phyloP scores from a whole-genome alignment of 441 rosid species.

The Eutrema salsugineum region DNA sequence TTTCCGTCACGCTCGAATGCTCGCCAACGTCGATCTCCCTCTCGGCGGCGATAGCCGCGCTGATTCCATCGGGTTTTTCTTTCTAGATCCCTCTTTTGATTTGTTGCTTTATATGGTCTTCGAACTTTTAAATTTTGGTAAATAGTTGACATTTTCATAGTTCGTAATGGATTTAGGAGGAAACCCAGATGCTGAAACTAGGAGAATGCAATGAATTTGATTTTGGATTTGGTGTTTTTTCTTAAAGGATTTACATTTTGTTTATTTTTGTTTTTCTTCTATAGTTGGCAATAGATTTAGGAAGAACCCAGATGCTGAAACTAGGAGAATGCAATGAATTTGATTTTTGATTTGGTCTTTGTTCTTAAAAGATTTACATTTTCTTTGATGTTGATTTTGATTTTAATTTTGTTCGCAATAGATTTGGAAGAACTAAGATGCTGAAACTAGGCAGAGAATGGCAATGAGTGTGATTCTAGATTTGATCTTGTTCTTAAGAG shows the following conservation, averaged over 20 bases:
- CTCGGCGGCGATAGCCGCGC: constrained; percentile 82
- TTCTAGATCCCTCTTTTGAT: neutral
- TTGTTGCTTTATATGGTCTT: neutral
- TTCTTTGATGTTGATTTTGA: too few species aligned
- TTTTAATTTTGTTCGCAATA: too few species aligned
- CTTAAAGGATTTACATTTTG: neutral
- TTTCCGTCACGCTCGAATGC: constrained; percentile 64
- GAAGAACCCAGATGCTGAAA: neutral
- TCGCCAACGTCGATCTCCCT: constrained; percentile 51
- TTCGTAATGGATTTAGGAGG: too few species aligned
- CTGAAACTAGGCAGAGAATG: neutral
- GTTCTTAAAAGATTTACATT: neutral
- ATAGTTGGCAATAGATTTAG: too few species aligned
- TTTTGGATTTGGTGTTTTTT: neutral
- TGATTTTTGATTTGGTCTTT: neutral
- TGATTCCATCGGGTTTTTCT: constrained; percentile 56
- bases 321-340: neutral
- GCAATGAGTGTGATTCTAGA: neutral
- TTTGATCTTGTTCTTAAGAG: constrained; percentile 5
- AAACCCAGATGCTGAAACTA: neutral
- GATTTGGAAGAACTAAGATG: neutral
- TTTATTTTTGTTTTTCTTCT: too few species aligned
- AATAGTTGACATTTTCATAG: neutral
- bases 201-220: neutral
- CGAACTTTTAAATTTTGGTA: neutral